Evolutionary conservation across 2,329 filamentous ascomycete species (phyloP), one percentile per base, ranked within the genome.

Genomic region (Niveomyces coronatus): DNA sequence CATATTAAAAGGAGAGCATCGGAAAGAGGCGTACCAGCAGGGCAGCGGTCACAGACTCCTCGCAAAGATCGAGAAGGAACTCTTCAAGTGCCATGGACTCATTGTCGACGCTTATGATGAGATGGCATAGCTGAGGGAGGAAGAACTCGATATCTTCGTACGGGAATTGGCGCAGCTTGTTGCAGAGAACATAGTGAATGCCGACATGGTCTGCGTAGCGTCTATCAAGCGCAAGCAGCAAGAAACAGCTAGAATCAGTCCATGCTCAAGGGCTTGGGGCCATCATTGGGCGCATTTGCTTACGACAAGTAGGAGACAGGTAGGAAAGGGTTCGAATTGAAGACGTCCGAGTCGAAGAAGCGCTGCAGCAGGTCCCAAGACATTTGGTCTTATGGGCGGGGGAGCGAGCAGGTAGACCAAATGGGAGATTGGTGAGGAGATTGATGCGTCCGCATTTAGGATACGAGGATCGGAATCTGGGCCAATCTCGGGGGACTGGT

Each of bases 111-210:
- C 82, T 88, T 54, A 91, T 83, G 63, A 88, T 79, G 46, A 91
- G 77, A 64, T 91, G 85, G 58, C 85, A 91, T 68, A 91, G 68
- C 67, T 86, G 82, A 45, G 85, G 85, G 35, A 91, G 73, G 68
- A 89, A 91, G 77, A 91, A 91, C 63, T 91, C 85, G 57, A 91
- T 88, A 63, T 91, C 84, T 67, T 87, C 82, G 65, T 89, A 91
- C 47, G 82, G 82, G 57, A 91, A 91, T 61, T 85, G 82, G 56
- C 85, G 83, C 56, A 91, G 71, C 74, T 91, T 91, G 53, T 81
- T 82, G 69, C 85, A 89, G 46, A 91, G 76, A 45, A 87, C 83
- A 68, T 89, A 86, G 64, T 89, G 84, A 55, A 91, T 89, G 52
- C 85, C 85, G 58, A 91, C 82, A 70, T 91, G 83, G 63, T 89